phyloP scores from a whole-genome alignment of 495 filamentous ascomycete species.

The Staphylotrichum tortipilum region DNA sequence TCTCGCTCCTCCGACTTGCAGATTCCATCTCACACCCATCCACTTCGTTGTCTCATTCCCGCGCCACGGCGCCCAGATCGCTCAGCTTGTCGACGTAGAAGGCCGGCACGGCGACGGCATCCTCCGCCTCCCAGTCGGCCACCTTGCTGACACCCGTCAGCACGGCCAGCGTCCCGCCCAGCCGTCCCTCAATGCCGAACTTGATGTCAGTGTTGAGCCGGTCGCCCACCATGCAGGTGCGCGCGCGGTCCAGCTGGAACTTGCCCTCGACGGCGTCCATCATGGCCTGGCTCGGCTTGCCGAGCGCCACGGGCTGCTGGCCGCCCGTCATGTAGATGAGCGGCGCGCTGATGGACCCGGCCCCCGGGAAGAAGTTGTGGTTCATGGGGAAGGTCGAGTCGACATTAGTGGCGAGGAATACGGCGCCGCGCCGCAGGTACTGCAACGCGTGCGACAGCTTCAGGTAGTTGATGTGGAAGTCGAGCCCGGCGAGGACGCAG shows the following conservation, averaged over 20 bases:
- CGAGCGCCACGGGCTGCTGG: constrained; percentile 63
- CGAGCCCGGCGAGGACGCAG: constrained; percentile 78
- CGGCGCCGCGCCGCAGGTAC: constrained; percentile 74
- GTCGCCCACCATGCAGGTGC: constrained; percentile 95
- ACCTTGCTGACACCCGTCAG: constrained; percentile 81
- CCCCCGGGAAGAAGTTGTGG: constrained; percentile 79
- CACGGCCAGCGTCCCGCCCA: constrained; percentile 87
- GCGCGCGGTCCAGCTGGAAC: constrained; percentile 74
- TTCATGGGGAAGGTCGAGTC: constrained; percentile 80
- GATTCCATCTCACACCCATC: too few species aligned
- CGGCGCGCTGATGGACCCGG: constrained; percentile 73
- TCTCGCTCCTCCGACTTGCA: too few species aligned
- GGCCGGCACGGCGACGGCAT: constrained; percentile 53
- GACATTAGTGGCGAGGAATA: constrained; percentile 88
- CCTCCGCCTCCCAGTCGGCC: constrained; percentile 65
- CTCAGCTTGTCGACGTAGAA: constrained; percentile 77
- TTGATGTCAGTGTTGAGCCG: constrained; percentile 90
- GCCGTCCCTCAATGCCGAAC: constrained; percentile 83
- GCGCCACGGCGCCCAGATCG: constrained; percentile 49
- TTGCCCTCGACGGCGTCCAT: constrained; percentile 98
- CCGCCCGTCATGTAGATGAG: constrained; percentile 61
- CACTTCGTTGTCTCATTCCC: not conserved
- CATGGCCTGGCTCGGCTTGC: constrained; percentile 97
- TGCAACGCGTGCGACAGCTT: constrained; percentile 78
- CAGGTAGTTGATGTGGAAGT: constrained; percentile 90